Percentiles rank a stretch among this genome's conserved stretches.
phyloP scores from a whole-genome alignment of 805 yeast species.

The Spathaspora girioi region DNA sequence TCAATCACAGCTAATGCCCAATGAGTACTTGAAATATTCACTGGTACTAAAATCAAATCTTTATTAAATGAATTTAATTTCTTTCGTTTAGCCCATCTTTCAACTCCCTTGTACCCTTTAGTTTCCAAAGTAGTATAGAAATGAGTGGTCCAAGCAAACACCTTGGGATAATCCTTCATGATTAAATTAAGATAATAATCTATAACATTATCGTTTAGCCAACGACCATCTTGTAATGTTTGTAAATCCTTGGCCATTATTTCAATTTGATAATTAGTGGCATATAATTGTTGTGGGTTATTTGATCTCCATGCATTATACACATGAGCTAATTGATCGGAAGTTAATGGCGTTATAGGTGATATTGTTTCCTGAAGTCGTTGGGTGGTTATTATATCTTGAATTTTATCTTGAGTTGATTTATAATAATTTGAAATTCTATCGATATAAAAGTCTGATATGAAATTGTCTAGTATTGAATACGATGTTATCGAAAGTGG shows the following conservation, averaged over 20 bases:
- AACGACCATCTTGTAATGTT: slow-evolving; percentile 64
- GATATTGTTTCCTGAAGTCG: slow-evolving; percentile 8
- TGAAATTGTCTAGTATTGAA: slow-evolving; percentile 9
- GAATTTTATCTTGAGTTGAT: slow-evolving; percentile 8
- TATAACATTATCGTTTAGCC: slow-evolving; percentile 91
- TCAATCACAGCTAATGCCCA: slow-evolving; percentile 89
- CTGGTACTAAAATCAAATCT: slow-evolving; percentile 73
- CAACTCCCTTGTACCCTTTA: slow-evolving; percentile 63
- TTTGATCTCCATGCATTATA: slow-evolving; percentile 9
- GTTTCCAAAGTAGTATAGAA: slow-evolving; percentile 70
- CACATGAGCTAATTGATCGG: slow-evolving; percentile 10
- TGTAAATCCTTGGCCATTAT: slow-evolving; percentile 62
- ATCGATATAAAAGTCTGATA: slow-evolving; percentile 11
- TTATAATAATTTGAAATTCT: slow-evolving; percentile 8
- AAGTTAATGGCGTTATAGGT: slow-evolving; percentile 9
- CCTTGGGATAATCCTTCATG: slow-evolving; percentile 36
- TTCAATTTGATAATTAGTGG: slow-evolving; percentile 42
- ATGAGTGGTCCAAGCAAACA: slow-evolving; percentile 82
- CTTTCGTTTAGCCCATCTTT: slow-evolving; percentile 25
- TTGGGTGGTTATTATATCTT: slow-evolving; percentile 12
- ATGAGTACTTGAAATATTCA: slow-evolving; percentile 79
- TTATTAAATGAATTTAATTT: slow-evolving; percentile 51
- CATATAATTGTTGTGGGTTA: slow-evolving; percentile 7
- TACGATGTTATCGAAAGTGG: not conserved
- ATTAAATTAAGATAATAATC: slow-evolving; percentile 70